Base-by-base conservation (phyloP, 495 filamentous ascomycete species). In the Penicillium daleae region DNA sequence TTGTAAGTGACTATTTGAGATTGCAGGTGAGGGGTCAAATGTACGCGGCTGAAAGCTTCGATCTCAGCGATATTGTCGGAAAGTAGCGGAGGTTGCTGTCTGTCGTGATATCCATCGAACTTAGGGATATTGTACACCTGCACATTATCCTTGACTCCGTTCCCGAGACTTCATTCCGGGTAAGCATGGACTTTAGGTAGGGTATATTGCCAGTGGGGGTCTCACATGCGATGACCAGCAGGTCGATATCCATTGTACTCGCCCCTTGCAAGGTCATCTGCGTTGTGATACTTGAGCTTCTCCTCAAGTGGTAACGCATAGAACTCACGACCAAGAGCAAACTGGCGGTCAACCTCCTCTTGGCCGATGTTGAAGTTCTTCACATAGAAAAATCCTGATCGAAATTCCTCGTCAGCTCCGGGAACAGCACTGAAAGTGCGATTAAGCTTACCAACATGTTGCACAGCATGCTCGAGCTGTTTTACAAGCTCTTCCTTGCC, bases 401-500 rank as follows among this genome's bases (percentile, higher is more conserved):
- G 12, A 5, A 48, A 9, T 37, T 46, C 3, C 21, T 10, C 3
- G 22, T 56, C 5, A 42, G 9, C 12, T 12, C 5, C 2, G 6
- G 2, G 0, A 0, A 51, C 0, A 2, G 8, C 0, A 24, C 2
- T 62, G 5, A 6, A 7, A n/a, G 26, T 50, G 21, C 3, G 31
- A 10, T 0, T 12, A 46, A 33, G 62, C 76, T 71, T 57, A 75
- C 83, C 84, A 40, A 85, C 79, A 44, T 85, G 70, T 22, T 79
- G 76, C 3, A 86, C 81, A 2, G 85, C 85, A 66, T 87, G 81
- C n/a, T 84, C 77, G 2, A 87, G 76, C 62, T 84, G 82, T 48
- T 80, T 78, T 0, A 83, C 84, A 6, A 87, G 72, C 42, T 78
- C 64, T 61, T 85, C 71, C 66, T 85, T 86, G 4, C 83, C 84